Evolutionary conservation across 306 rosid species (phyloP).

Genomic region (Lathyrus aphaca): DNA sequence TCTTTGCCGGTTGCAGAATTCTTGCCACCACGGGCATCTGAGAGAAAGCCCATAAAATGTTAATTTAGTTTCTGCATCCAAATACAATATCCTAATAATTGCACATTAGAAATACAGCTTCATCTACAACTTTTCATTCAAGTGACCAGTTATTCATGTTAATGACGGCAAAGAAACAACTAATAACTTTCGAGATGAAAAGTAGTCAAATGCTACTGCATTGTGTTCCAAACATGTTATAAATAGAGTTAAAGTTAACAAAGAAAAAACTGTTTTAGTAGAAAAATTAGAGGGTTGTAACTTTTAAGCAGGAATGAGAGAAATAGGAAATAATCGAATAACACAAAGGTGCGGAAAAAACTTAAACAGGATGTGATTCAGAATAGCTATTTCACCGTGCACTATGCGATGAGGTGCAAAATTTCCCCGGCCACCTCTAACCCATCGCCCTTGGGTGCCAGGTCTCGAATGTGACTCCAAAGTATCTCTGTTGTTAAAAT

Average conservation of each 20-base stretch:
- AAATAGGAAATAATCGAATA: not conserved
- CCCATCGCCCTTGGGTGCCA: slow-evolving; percentile 75
- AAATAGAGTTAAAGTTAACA: not conserved
- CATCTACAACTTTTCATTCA: slow-evolving; percentile 11
- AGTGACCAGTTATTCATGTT: not conserved
- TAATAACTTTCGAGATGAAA: not conserved
- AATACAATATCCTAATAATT: slow-evolving; percentile 30
- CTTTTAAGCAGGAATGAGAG: not conserved
- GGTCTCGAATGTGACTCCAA: slow-evolving; percentile 74
- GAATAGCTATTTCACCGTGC: slow-evolving; percentile 61
- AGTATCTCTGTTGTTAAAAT: slow-evolving; percentile 67
- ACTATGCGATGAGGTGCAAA: slow-evolving; percentile 58
- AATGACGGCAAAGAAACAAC: too few relatives aligned
- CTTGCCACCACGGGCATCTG: slow-evolving; percentile 80
- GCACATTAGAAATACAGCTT: slow-evolving; percentile 29
- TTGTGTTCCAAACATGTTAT: slow-evolving; percentile 20
- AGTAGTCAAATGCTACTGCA: slow-evolving; percentile 2
- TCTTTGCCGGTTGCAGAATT: slow-evolving; percentile 64
- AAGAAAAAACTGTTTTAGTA: slow-evolving; percentile 20
- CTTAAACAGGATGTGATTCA: slow-evolving; percentile 26
- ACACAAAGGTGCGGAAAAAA: not conserved
- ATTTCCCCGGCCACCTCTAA: slow-evolving; percentile 72
- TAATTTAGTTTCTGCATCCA: slow-evolving; percentile 30
- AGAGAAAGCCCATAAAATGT: slow-evolving; percentile 38
- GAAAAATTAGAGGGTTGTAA: not conserved